Evolutionary conservation across 148 eudicot genomes (phyloP), one percentile per base, ranked within the genome.

Genomic region (Fallopia convolvulus): DNA sequence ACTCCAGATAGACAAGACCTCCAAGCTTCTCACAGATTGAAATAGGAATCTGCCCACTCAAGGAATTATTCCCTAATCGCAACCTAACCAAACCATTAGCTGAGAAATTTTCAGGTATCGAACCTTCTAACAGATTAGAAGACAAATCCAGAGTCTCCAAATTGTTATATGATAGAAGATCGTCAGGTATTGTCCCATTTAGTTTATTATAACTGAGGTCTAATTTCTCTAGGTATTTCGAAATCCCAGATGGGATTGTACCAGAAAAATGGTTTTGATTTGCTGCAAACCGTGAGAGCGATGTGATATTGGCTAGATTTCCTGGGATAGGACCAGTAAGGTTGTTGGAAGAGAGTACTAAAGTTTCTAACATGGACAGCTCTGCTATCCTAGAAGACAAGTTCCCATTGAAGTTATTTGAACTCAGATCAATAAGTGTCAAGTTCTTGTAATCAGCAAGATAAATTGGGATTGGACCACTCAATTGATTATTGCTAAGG

Each of bases 171-270:
- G 88, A 82, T 39, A 94, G 75, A 65, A 94, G 77, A 84, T 89
- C 91, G 12, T 4, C 15, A 0, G 93, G 92, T 40, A 94, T 85
- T 2, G 83, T 74, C 65, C 93, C 97, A 41, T 15, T 74, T 41
- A 94, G 75, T 4, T 18, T 66, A 68, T 94, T 94, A 76, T 81
- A 92, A 86, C 98, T 92, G 9, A 92, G 87, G 83, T 90, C 97
- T 77, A 94, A 81, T 75, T 68, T 84, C 23, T 17, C 58, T 21
- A 89, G 78, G 73, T 40, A 74, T 14, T 78, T 78, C 2, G 95
- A 81, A 70, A 92, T 75, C 76, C 90, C 91, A 72, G 75, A 6
- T 77, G 98, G 97, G 74, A 94, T 81, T 14, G 42, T 36, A 52
- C 98, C 98, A 53, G 21, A 74, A 78, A 94, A 87, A 0, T 0